Conservation (phyloP, 192 early-diverging fungal genomes). For the Diversispora epigaea region DNA sequence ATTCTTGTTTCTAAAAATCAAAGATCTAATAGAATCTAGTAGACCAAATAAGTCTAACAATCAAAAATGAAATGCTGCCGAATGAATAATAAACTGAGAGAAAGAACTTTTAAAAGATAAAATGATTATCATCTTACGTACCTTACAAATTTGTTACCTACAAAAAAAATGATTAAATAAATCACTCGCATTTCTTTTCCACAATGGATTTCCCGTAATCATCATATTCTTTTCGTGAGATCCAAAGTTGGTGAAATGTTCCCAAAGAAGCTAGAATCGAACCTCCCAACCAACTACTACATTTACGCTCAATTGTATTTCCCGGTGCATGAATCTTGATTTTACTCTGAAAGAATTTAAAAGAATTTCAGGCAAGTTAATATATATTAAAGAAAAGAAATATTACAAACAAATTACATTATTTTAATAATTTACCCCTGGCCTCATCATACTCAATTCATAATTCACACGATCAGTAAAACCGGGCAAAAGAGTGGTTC, state of each 20-base stretch:
- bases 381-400: not conserved
- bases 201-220: conserved; percentile 82
- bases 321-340: conserved; percentile 80
- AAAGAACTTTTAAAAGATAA: too few species aligned
- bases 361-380: conserved; percentile 4
- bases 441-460: conserved; percentile 63
- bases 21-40: too few species aligned
- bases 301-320: conserved; percentile 80
- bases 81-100: too few species aligned
- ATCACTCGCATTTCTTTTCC: conserved; percentile 81
- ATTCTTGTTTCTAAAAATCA: too few species aligned
- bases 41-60: too few species aligned
- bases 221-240: conserved; percentile 92
- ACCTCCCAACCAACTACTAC: conserved; percentile 96
- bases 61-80: too few species aligned
- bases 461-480: conserved; percentile 82
- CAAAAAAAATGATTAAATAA: too few species aligned
- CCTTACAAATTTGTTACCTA: too few species aligned
- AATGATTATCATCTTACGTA: too few species aligned
- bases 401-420: not conserved
- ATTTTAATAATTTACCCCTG: conserved; percentile 55
- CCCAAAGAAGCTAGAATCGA: conserved; percentile 93
- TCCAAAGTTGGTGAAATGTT: conserved; percentile 99
- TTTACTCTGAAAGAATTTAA: conserved; percentile 60
- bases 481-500: conserved; percentile 81